Base-by-base conservation (phyloP, 305 asterid species). In the Andrographis paniculata region DNA sequence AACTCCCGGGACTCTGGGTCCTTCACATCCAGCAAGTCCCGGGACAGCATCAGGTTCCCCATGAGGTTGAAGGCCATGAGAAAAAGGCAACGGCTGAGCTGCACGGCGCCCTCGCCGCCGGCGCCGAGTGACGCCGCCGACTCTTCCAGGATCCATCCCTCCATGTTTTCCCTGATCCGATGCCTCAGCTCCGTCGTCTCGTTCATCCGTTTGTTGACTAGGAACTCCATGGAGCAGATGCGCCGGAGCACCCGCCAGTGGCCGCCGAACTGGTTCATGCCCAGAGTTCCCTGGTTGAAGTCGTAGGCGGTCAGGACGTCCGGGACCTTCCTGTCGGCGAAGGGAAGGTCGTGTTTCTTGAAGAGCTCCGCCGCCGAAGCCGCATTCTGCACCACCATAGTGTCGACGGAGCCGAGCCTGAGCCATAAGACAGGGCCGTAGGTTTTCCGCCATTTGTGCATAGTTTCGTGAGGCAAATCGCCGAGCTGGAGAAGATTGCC, bases 401-500 rank as follows among this genome's bases (percentile, higher is more conserved):
- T 70, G 69, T 66, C 45, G 64, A 69, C 66, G 0, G 71, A 61
- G 33, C 77, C 80, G 18, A 74, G 52, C 44, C 42, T 49, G 39
- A 74, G 74, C 72, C 74, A 69, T 42, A 74, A 19, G 37, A 69
- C 59, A 14, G 77, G 48, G 6, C 87, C 92, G 33, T 72, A 59
- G 21, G 55, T 50, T 13, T 36, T 33, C 31, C 56, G 47, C 66
- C 75, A 50, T 1, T 35, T 48, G 70, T 66, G 55, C 59, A 74
- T 24, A 0, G 60, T 65, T 13, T 65, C 72, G 39, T 80, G 82
- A 2, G 86, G 92, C 35, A 71, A 53, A 14, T 52, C 61, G 1
- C 87, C 92, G 8, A 80, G 75, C 20, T 72, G 70, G 50, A 70
- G 66, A 39, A 80, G 66, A 59, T 75, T 72, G 13, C 86, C 86